Evolutionary conservation across 1,139 yeast species (phyloP), one percentile per base, ranked within the genome.

Genomic region (Meyerozyma carpophila): DNA sequence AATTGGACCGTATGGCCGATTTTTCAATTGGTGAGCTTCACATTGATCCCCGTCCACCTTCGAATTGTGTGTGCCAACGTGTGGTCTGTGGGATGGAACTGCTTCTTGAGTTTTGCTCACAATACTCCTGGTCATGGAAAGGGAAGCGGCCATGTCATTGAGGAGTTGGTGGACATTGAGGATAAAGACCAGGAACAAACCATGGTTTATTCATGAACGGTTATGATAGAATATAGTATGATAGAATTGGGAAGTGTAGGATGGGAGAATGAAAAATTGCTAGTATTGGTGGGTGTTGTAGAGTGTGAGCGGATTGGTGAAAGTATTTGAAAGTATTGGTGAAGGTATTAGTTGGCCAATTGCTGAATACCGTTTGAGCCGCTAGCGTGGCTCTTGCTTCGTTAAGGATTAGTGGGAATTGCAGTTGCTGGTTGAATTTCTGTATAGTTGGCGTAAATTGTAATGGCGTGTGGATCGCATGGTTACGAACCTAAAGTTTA

Each of bases 1-100:
- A 61, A 61, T 50, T 71, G 77, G 75, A 58, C 67, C 11, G 73
- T 71, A 13, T 72, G 77, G 77, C 75, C 76, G 0, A 58, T 63
- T 1, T 69, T 72, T 51, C 76, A 70, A 53, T 54, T 70, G 38
- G 47, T 68, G 44, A 68, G 66, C 52, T 59, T 72, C 40, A 65
- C 64, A 49, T 66, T 62, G 43, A 57, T 70, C 21, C 77, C 77
- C 1, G 64, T 71, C 6, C 75, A 71, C 49, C 59, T 68, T 39
- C 56, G 77, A 44, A 63, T 70, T 18, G 66, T 72, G 9, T 61
- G 68, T 16, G 57, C 70, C 27, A 72, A 72, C 49, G 41, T 70
- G 11, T 70, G 73, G 65, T 68, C 74, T 4, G 61, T 70, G 25
- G 73, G 74, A 26, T 72, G 77, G 77, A 71, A 67, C 47, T 65